Conservation (phyloP, 2,329 filamentous ascomycete genomes). For the Sordariomycetes sp. region DNA sequence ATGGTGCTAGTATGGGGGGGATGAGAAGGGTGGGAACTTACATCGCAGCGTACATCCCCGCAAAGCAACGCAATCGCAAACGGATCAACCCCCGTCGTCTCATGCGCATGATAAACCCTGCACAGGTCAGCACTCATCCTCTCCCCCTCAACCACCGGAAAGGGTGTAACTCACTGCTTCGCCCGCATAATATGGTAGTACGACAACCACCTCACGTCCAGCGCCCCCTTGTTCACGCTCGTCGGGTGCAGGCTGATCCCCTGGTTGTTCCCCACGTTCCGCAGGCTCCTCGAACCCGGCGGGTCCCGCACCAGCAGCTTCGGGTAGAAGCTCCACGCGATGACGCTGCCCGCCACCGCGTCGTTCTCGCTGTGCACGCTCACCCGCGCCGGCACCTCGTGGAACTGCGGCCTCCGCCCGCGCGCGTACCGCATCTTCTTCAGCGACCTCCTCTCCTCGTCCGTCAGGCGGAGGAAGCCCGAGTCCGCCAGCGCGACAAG, state of each 20-base stretch:
- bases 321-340: slow-evolving; percentile 92
- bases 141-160: slow-evolving; percentile 4
- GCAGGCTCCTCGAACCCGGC: slow-evolving; percentile 60
- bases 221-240: slow-evolving; percentile 71
- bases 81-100: slow-evolving; percentile 71
- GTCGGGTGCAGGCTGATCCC: slow-evolving; percentile 76
- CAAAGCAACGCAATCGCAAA: slow-evolving; percentile 77
- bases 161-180: slow-evolving; percentile 47
- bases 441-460: slow-evolving; percentile 59
- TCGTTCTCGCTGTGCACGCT: slow-evolving; percentile 75
- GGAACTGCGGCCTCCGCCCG: slow-evolving; percentile 62
- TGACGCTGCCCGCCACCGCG: slow-evolving; percentile 64
- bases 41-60: slow-evolving; percentile 80
- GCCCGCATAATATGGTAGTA: slow-evolving; percentile 98
- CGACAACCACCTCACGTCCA: slow-evolving; percentile 68
- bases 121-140: slow-evolving; percentile 9
- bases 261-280: slow-evolving; percentile 90
- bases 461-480: slow-evolving; percentile 66
- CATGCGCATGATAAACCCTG: slow-evolving; percentile 79
- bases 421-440: slow-evolving; percentile 56
- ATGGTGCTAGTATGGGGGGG: neutral
- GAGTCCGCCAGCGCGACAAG: slow-evolving; percentile 77
- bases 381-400: slow-evolving; percentile 66
- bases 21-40: slow-evolving; percentile 24
- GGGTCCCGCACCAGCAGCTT: slow-evolving; percentile 78